phyloP scores from a whole-genome alignment of 1,139 yeast species.

The Protomyces pachydermus region DNA sequence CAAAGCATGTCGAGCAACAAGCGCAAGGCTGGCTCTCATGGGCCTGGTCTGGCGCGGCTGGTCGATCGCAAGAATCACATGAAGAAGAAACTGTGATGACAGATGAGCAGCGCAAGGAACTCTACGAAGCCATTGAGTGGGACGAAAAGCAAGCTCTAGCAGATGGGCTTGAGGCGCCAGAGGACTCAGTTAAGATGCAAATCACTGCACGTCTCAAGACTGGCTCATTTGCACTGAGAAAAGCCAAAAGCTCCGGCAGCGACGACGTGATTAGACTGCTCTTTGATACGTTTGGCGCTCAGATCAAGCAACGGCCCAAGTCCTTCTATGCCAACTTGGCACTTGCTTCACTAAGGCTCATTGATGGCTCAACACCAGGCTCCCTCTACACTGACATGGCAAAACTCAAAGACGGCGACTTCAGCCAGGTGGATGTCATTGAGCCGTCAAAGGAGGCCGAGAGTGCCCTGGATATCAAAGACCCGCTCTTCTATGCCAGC shows the following conservation, averaged over 20 bases:
- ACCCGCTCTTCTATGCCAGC: constrained; percentile 74
- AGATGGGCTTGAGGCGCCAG: constrained; percentile 58
- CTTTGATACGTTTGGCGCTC: constrained; percentile 76
- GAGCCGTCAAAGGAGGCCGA: constrained; percentile 19
- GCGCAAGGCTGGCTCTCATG: constrained; percentile 39
- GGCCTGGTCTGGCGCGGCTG: constrained; percentile 39
- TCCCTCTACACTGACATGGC: constrained; percentile 79
- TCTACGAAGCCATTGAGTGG: constrained; percentile 90
- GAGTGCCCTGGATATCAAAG: constrained; percentile 33
- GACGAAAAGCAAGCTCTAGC: constrained; percentile 57
- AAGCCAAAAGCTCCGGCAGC: constrained; percentile 30
- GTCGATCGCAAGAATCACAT: constrained; percentile 27
- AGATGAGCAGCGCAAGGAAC: constrained; percentile 54
- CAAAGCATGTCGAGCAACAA: constrained; percentile 23
- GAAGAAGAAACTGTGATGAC: constrained; percentile 39
- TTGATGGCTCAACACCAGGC: constrained; percentile 67
- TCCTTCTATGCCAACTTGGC: constrained; percentile 69
- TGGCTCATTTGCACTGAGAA: constrained; percentile 64
- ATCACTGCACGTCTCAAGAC: constrained; percentile 62
- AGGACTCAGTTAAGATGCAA: constrained; percentile 64
- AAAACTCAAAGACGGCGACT: constrained; percentile 65
- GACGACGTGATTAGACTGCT: constrained; percentile 66
- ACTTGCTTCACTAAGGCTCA: constrained; percentile 73
- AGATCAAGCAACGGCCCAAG: constrained; percentile 70
- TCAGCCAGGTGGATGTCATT: constrained; percentile 33